phyloP scores from a whole-genome alignment of 371 early-diverging fungal species.

The Apophysomyces trapeziformis region DNA sequence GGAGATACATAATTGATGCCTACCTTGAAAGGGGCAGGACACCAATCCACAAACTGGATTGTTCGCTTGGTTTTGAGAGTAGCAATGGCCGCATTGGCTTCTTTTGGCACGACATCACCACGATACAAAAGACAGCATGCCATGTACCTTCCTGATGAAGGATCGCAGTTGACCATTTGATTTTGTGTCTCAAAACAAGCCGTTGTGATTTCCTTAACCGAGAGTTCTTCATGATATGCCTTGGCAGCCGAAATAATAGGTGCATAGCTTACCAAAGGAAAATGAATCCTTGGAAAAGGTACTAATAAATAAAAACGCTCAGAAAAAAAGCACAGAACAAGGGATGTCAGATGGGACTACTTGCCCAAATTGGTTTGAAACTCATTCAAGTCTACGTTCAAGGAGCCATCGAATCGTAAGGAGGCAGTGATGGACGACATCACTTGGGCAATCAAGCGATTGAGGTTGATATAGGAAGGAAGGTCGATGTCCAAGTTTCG shows the following conservation, averaged over 20 bases:
- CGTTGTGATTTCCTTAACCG: constrained; percentile 87
- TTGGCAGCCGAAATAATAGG: constrained; percentile 90
- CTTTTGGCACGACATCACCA: constrained; percentile 86
- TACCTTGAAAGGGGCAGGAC: constrained; percentile 96
- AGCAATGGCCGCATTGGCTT: constrained; percentile 87
- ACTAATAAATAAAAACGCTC: constrained; percentile 51
- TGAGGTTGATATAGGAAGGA: constrained; percentile 96
- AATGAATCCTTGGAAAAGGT: constrained; percentile 95
- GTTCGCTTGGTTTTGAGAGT: constrained; percentile 88
- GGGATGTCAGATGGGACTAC: not conserved
- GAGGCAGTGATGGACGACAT: constrained; percentile 99
- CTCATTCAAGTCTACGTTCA: constrained; percentile 96
- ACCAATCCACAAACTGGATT: constrained; percentile 96
- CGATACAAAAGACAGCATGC: constrained; percentile 92
- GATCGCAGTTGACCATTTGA: constrained; percentile 96
- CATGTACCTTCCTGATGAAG: constrained; percentile 94
- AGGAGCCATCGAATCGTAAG: constrained; percentile 95
- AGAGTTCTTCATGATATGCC: constrained; percentile 89
- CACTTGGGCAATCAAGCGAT: constrained; percentile 98
- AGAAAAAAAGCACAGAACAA: too few relatives aligned
- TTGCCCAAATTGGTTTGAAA: constrained; percentile 97
- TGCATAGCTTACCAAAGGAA: constrained; percentile 91
- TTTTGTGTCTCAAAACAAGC: constrained; percentile 93
- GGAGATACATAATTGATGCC: constrained; percentile 92
- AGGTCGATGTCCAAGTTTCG: constrained; percentile 97